Evolutionary conservation across 148 eudicot species (phyloP), one percentile per base, ranked within the genome.

Genomic region (Camellia granthamiana): DNA sequence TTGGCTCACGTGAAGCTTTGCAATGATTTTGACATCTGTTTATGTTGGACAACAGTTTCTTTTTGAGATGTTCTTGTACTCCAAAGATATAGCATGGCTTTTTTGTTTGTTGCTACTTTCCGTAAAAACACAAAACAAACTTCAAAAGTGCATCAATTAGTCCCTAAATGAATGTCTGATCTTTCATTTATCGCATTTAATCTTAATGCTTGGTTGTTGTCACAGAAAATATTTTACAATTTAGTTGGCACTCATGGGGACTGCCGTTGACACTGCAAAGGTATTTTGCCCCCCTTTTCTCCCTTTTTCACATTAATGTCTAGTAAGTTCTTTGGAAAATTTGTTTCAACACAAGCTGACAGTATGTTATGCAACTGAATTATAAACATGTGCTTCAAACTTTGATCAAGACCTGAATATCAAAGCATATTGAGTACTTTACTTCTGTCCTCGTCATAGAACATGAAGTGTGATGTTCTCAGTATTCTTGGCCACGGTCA

Each of bases 221-320:
- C 16, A 67, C 65, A 70, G 77, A 44, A 60, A 13, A 11, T 23
- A 60, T 19, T 49, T 51, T 23, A 44, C 47, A 21, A 59, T 46
- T 59, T 76, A 46, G 59, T 41, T 61, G 55, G 58, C 47, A 69
- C 63, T 71, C 72, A 82, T 77, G 84, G 84, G 84, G 58, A 82
- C 80, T n/a, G 19, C 62, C 61, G 54, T 69, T 52, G 84, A 77
- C 51, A 67, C 69, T 77, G 80, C 80, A n/a, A 77, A 82, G 80
- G 84, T 77, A 82, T 6, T 47, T 44, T 43, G 21, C 2, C 1
- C 0, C 42, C 8, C 1, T 56, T 43, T 43, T 46, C 10, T 12
- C 14, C 2, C 14, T 42, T 67, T 14, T 41, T 43, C 23, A 19
- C 16, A 59, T 41, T n/a, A 44, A 14, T 65, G 51, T 30, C 66